Conservation (phyloP, 2,329 filamentous ascomycete genomes). For the Nothopassalora personata region DNA sequence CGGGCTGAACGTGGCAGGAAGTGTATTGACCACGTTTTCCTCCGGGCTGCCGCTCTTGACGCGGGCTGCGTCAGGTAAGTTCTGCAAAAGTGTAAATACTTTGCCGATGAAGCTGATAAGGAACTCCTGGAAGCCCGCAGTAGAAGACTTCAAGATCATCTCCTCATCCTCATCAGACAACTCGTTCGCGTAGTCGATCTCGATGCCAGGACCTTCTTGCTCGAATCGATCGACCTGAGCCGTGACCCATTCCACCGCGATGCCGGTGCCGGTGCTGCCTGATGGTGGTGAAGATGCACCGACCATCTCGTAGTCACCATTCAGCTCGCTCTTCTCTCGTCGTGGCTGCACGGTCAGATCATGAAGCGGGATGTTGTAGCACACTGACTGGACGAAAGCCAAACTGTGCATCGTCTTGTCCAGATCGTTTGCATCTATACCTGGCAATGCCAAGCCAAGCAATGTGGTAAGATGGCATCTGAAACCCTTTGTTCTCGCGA, state of each 20-base stretch:
- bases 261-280: slow-evolving; percentile 37
- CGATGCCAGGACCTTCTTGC: slow-evolving; percentile 73
- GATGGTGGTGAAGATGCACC: slow-evolving; percentile 18
- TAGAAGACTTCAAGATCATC: slow-evolving; percentile 84
- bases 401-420: slow-evolving; percentile 94
- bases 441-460: slow-evolving; percentile 85
- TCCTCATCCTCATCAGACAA: slow-evolving; percentile 82
- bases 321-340: slow-evolving; percentile 36
- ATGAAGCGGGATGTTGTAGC: slow-evolving; percentile 90
- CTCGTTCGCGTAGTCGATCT: slow-evolving; percentile 78
- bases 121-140: slow-evolving; percentile 89
- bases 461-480: slow-evolving; percentile 92
- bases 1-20: slow-evolving; percentile 86
- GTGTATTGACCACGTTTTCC: slow-evolving; percentile 92
- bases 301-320: slow-evolving; percentile 30
- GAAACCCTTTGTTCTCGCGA: slow-evolving; percentile 92
- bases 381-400: slow-evolving; percentile 90
- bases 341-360: slow-evolving; percentile 61
- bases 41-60: slow-evolving; percentile 88
- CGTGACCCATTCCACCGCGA: slow-evolving; percentile 91
- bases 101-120: slow-evolving; percentile 84
- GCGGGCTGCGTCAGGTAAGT: slow-evolving; percentile 83
- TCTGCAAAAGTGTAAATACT: slow-evolving; percentile 92
- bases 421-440: slow-evolving; percentile 94
- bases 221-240: slow-evolving; percentile 93